A percentile compares a stretch with the other conserved stretches of the same genome.
Evolutionary conservation across 1,284 basidiomycete genomes (phyloP).

Genomic region (Peniophora sp.): DNA sequence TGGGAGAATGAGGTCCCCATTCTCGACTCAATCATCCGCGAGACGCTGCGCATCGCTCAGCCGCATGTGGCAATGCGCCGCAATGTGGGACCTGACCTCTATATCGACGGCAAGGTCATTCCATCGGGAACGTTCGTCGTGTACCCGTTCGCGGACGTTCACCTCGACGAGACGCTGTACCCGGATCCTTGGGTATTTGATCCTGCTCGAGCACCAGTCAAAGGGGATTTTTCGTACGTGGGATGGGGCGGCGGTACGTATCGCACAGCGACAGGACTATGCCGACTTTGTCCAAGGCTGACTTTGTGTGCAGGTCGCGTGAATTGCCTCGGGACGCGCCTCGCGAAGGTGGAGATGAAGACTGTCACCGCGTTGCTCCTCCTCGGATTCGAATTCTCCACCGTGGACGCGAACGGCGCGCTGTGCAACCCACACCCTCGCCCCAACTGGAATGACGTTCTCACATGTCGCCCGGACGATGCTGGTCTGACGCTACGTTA

Average conservation of each 20-base stretch:
- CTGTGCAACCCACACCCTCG: conserved; percentile 35
- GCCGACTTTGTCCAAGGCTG: background rate
- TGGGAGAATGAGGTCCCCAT: conserved; percentile 65
- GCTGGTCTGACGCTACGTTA: too few species aligned
- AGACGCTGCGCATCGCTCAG: conserved; percentile 68
- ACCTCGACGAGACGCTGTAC: conserved; percentile 61
- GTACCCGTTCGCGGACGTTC: conserved; percentile 71
- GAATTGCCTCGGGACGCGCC: conserved; percentile 58
- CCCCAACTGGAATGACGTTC: conserved; percentile 71
- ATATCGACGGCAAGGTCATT: conserved; percentile 55
- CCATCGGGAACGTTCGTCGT: conserved; percentile 65
- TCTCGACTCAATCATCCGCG: conserved; percentile 61
- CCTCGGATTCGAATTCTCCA: conserved; percentile 46
- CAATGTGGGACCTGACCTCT: conserved; percentile 59
- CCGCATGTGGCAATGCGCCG: conserved; percentile 72
- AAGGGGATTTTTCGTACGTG: conserved; percentile 51
- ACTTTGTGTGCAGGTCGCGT: conserved; percentile 43
- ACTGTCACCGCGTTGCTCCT: conserved; percentile 57
- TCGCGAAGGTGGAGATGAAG: conserved; percentile 66
- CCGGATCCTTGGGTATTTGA: conserved; percentile 69
- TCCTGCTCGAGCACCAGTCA: conserved; percentile 43
- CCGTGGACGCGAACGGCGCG: conserved; percentile 44
- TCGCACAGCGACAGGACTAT: background rate
- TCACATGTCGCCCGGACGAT: conserved; percentile 46
- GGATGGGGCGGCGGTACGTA: conserved; percentile 71